phyloP scores from a whole-genome alignment of 495 filamentous ascomycete genomes.

The Pyrenula aspistea region DNA sequence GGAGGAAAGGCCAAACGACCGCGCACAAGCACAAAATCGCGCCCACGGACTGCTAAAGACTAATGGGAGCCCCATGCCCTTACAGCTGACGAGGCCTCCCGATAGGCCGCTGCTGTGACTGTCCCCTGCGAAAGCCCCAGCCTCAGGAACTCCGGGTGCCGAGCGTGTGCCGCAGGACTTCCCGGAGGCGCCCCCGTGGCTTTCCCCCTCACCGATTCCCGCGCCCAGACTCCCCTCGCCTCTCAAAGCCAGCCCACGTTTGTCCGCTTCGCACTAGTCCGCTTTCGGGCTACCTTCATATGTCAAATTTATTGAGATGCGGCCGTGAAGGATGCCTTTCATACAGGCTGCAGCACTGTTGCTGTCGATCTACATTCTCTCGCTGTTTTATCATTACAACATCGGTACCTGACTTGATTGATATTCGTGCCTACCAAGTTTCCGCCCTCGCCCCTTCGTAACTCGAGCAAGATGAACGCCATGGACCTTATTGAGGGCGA shows the following conservation, averaged over 20 bases:
- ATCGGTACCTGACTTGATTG: too few relatives aligned
- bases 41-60: background rate
- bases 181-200: too few relatives aligned
- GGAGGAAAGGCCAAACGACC: background rate
- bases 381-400: too few relatives aligned
- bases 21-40: background rate
- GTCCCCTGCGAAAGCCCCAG: too few relatives aligned
- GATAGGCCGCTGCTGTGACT: background rate
- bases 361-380: too few relatives aligned
- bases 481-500: slow-evolving; percentile 71
- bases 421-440: too few relatives aligned
- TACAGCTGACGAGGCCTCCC: background rate
- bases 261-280: background rate
- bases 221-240: background rate
- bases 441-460: too few relatives aligned
- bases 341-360: too few relatives aligned
- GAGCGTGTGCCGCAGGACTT: background rate
- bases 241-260: background rate
- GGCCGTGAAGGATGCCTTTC: background rate
- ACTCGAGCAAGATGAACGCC: slow-evolving; percentile 49
- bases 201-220: background rate
- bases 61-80: background rate
- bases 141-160: too few relatives aligned
- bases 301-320: background rate
- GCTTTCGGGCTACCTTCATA: background rate